A percentile compares a stretch with the other conserved stretches of the same genome.
Conservation (phyloP, 768 basidiomycete genomes). For the Filobasidium floriforme region DNA sequence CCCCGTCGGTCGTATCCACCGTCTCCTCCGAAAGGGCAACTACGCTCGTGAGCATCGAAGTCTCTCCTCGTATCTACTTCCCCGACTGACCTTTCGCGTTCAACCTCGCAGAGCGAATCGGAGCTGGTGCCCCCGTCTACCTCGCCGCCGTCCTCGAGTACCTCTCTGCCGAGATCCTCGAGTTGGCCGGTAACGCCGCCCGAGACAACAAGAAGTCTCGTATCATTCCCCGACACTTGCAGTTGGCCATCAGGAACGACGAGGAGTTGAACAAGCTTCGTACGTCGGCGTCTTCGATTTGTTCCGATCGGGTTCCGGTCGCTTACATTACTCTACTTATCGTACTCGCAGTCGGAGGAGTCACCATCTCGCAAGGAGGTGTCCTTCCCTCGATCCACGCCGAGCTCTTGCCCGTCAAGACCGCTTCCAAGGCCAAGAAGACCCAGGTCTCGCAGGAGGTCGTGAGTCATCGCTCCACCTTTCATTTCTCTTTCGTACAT, state of each 20-base stretch:
- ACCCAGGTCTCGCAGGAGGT: conserved; percentile 23
- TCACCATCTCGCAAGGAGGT: conserved; percentile 87
- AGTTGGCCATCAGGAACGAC: conserved; percentile 85
- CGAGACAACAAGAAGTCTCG: conserved; percentile 82
- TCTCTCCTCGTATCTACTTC: neutral
- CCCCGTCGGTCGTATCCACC: conserved; percentile 87
- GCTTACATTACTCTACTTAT: neutral
- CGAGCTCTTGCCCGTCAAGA: conserved; percentile 55
- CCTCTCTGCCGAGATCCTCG: conserved; percentile 85
- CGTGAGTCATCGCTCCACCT: neutral
- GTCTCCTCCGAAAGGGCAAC: conserved; percentile 79
- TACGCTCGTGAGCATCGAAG: conserved; percentile 50
- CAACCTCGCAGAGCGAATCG: conserved; percentile 59
- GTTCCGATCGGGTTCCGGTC: neutral
- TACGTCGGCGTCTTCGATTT: neutral
- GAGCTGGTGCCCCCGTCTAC: conserved; percentile 85
- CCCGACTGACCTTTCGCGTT: conserved; percentile 13
- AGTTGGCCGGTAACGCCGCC: conserved; percentile 71
- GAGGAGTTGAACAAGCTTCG: conserved; percentile 72
- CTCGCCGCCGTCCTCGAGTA: conserved; percentile 86
- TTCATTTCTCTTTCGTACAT: no score
- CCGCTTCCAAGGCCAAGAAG: conserved; percentile 21
- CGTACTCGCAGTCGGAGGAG: conserved; percentile 53
- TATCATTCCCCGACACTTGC: conserved; percentile 87
- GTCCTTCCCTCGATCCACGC: conserved; percentile 65